phyloP scores from a whole-genome alignment of 1,139 yeast species.

The Candida tetrigidarum region DNA sequence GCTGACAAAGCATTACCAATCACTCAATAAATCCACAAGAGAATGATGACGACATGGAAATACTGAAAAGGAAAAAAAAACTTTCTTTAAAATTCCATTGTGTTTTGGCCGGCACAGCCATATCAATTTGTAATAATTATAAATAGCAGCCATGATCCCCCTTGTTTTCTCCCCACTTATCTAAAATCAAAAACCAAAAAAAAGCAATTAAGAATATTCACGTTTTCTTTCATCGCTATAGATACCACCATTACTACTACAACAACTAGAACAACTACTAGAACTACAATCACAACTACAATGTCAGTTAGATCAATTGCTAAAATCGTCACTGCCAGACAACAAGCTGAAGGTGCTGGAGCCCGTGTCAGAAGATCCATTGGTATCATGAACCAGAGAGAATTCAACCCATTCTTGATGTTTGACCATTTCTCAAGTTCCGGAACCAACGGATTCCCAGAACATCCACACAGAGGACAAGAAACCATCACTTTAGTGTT shows the following conservation, averaged over 20 bases:
- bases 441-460: slow-evolving; percentile 78
- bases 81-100: not conserved
- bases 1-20: slow-evolving; percentile 1
- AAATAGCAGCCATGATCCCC: not conserved
- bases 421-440: slow-evolving; percentile 71
- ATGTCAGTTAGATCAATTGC: slow-evolving; percentile 51
- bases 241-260: not conserved
- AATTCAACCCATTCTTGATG: slow-evolving; percentile 83
- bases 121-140: too few relatives aligned
- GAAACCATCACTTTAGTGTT: slow-evolving; percentile 78
- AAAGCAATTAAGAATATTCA: not conserved
- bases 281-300: not conserved
- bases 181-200: not conserved
- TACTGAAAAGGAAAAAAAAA: not conserved
- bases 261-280: not conserved
- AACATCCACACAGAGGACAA: slow-evolving; percentile 92
- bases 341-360: slow-evolving; percentile 90
- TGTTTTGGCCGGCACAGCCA: too few relatives aligned
- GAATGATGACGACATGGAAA: not conserved
- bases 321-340: slow-evolving; percentile 65
- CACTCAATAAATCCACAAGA: too few relatives aligned
- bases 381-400: slow-evolving; percentile 68
- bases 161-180: too few relatives aligned
- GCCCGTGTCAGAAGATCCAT: slow-evolving; percentile 84
- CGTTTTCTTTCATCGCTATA: not conserved